Conservation (phyloP, 129 eudicot species). For the Deinandra increscens region DNA sequence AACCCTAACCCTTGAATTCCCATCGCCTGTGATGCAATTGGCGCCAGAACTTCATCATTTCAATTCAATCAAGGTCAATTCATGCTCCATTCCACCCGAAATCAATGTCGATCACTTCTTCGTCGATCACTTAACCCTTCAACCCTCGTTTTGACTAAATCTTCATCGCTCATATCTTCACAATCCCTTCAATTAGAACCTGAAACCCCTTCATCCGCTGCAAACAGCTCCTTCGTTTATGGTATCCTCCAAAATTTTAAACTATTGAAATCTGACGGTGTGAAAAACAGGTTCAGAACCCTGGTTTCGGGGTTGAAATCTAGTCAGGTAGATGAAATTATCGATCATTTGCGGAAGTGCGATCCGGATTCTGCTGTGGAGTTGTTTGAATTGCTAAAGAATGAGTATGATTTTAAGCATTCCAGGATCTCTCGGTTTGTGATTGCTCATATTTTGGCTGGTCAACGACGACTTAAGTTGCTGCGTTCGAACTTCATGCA, state of each 20-base stretch:
- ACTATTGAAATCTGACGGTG: conserved; percentile 20
- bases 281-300: conserved; percentile 24
- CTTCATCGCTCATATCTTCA: conserved; percentile 35
- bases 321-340: conserved; percentile 39
- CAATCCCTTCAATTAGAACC: conserved; percentile 18
- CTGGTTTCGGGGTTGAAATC: conserved; percentile 30
- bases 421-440: conserved; percentile 39
- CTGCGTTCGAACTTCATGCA: conserved; percentile 38
- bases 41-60: conserved; percentile 12
- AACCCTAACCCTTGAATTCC: conserved; percentile 23
- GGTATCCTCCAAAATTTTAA: conserved; percentile 13
- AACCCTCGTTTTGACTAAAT: conserved; percentile 30
- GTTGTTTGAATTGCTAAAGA: conserved; percentile 51
- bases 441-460: conserved; percentile 70
- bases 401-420: conserved; percentile 53
- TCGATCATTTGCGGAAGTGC: conserved; percentile 28
- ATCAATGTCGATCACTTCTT: conserved; percentile 27
- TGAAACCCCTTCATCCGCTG: neutral
- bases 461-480: conserved; percentile 31
- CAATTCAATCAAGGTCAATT: neutral
- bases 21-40: conserved; percentile 16
- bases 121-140: conserved; percentile 24
- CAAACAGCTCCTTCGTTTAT: conserved; percentile 9
- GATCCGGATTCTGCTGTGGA: conserved; percentile 44
- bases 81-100: conserved; percentile 46